These are phyloP conservation scores for Backusella luteola DNA, from an alignment of 192 early-diverging fungal genomes.

Conservation along the genomic window DNA sequence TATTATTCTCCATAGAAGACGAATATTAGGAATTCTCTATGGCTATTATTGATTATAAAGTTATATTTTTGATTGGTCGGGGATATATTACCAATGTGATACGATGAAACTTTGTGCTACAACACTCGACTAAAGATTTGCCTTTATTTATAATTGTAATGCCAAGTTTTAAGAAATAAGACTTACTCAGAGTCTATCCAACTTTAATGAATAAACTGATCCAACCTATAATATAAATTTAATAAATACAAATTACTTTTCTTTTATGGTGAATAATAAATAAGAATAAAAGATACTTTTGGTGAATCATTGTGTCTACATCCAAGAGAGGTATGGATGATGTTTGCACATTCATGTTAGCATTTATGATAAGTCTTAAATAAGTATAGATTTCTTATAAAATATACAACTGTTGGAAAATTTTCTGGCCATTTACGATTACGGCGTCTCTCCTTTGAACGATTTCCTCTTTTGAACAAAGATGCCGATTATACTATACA, in stretches of 20 bases:
- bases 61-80: neutral
- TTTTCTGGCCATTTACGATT: neutral
- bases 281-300: neutral
- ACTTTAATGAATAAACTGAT: neutral
- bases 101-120: neutral
- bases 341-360: neutral
- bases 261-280: neutral
- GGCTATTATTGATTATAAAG: neutral
- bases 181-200: neutral
- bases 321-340: neutral
- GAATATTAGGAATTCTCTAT: neutral
- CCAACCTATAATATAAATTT: neutral
- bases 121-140: neutral
- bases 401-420: neutral
- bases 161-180: neutral
- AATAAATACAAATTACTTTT: neutral
- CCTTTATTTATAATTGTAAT: neutral
- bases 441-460: neutral
- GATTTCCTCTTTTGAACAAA: constrained; percentile 9
- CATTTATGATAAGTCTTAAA: neutral
- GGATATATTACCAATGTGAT: neutral
- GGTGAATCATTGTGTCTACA: neutral
- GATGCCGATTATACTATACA: neutral
- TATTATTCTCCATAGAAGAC: neutral
- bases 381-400: neutral